Evolutionary conservation across 495 filamentous ascomycete genomes (phyloP).

Genomic region (Parathielavia appendiculata): DNA sequence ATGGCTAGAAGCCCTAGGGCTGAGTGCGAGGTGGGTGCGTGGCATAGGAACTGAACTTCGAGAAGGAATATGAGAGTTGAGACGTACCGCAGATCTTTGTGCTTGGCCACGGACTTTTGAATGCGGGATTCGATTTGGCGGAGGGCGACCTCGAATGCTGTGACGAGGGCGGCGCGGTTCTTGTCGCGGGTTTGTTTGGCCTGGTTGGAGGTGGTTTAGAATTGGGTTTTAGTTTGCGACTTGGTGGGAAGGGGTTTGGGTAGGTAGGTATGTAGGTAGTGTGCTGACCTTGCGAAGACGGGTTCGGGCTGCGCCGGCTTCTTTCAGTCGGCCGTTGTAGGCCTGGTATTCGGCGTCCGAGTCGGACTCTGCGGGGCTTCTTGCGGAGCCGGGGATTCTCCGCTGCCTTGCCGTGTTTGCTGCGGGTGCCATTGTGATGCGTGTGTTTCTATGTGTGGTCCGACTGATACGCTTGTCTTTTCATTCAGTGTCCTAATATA

Average conservation of each 20-base stretch:
- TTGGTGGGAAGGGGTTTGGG: not conserved
- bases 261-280: not conserved
- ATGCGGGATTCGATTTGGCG: constrained; percentile 18
- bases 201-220: constrained; percentile 1
- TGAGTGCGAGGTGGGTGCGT: not conserved
- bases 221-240: not conserved
- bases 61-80: not conserved
- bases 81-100: constrained; percentile 21
- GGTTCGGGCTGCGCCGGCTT: constrained; percentile 21
- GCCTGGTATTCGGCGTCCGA: constrained; percentile 22
- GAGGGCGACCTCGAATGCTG: constrained; percentile 16
- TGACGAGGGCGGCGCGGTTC: constrained; percentile 20
- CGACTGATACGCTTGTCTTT: not conserved
- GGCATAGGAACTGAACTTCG: no score
- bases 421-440: constrained; percentile 19
- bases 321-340: constrained; percentile 17
- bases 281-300: constrained; percentile 20
- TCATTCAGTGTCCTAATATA: constrained; percentile 6
- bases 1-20: not conserved
- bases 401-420: constrained; percentile 21
- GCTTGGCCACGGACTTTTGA: constrained; percentile 21
- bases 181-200: constrained; percentile 25
- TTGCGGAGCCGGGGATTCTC: not conserved
- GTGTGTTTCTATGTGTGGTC: not conserved
- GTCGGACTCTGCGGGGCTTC: constrained; percentile 3